Base-by-base conservation (phyloP, 1,284 basidiomycete genomes). In the Filobasidium uniguttulatum region DNA sequence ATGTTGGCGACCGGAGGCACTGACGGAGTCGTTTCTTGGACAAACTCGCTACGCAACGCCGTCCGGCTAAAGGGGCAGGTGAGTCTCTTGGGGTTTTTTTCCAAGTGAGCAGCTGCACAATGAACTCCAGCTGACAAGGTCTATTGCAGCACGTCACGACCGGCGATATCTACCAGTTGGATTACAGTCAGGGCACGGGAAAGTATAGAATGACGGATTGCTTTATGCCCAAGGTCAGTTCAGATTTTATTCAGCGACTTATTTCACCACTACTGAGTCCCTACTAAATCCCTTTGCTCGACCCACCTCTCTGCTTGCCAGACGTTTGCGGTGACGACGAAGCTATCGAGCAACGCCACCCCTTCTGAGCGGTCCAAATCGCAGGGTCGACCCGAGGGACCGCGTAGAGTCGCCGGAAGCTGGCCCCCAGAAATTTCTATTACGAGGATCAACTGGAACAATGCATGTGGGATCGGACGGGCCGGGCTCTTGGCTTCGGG, bases 171-270 rank as follows among this genome's bases (percentile, higher is more conserved):
- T 94, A 79, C 60, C 84, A 86, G 59, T 73, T 96, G 46, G 90
- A 94, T 68, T 87, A 85, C 60, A 85, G 78, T 60, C 77, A 80
- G 20, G 76, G 74, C 15, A 76, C 76, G 0, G 76, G 77, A 26
- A 78, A 85, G 54, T 86, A 78, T 60, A 73, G 88, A 20, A 86
- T 94, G 81, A 69, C 87, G 6, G 89, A 96, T 55, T 77, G 78
- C 31, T 81, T 90, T 58, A 64, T 82, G 3, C 87, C 89, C 0
- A 76, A 80, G 66, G 83, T 82, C 53, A 47, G 66, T 59, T 12
- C 29, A n/a, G 23, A 12, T 29, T 41, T 12, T 15, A 29, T 28
- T 22, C 30, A 20, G 14, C 33, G 9, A 15, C 34, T 10, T 25
- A 12, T 8, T 20, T 15, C 23, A 20, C 31, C 26, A 38, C 17